phyloP scores from a whole-genome alignment of 495 filamentous ascomycete species.

The Chaetomidium leptoderma region DNA sequence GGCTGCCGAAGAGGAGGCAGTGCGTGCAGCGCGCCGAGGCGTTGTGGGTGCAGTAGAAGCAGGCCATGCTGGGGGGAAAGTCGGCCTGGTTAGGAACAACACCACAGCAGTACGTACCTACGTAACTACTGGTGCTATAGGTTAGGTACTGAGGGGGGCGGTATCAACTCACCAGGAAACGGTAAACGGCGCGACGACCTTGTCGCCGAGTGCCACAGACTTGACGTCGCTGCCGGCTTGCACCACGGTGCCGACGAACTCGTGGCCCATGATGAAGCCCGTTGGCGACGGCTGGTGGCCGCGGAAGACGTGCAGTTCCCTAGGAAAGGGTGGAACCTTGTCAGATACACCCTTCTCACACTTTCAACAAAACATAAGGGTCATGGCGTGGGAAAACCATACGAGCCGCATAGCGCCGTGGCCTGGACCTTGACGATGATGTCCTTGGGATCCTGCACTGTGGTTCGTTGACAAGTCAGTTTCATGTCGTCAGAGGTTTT shows the following conservation, averaged over 20 bases:
- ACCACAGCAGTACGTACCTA: no score
- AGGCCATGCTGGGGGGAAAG: slow-evolving; percentile 68
- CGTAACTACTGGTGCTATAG: no score
- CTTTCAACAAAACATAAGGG: no score
- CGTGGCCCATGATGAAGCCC: slow-evolving; percentile 61
- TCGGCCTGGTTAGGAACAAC: no score
- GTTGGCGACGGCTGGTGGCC: slow-evolving; percentile 61
- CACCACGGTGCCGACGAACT: slow-evolving; percentile 76
- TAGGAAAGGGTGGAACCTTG: background rate
- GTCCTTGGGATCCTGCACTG: slow-evolving; percentile 67
- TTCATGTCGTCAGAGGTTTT: background rate
- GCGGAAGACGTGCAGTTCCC: slow-evolving; percentile 86
- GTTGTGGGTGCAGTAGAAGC: slow-evolving; percentile 85
- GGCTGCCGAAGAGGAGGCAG: slow-evolving; percentile 68
- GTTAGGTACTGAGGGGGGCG: no score
- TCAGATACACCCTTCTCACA: background rate
- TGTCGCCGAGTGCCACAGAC: slow-evolving; percentile 68
- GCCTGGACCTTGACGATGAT: slow-evolving; percentile 80
- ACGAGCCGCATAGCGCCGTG: slow-evolving; percentile 90
- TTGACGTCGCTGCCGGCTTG: slow-evolving; percentile 65
- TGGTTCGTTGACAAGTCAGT: slow-evolving; percentile 9
- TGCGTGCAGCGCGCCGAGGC: slow-evolving; percentile 81
- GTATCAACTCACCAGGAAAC: slow-evolving; percentile 73
- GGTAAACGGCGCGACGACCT: slow-evolving; percentile 79
- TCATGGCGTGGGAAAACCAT: no score